Base-by-base conservation (phyloP, 2,329 filamentous ascomycete species). In the Penicillium paneum region DNA sequence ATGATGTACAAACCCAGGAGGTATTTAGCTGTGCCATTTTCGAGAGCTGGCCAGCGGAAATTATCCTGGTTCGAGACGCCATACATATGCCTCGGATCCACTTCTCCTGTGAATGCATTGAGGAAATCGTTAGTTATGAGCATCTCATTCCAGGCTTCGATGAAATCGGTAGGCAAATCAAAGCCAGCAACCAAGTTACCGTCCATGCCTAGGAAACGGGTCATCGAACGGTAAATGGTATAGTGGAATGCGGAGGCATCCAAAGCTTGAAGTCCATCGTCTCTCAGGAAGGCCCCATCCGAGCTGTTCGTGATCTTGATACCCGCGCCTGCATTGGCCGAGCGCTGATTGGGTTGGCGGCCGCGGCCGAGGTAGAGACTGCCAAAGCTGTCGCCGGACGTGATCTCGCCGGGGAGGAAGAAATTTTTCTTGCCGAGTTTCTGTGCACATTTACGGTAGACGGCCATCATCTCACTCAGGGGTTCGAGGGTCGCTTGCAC, bases 1-100 rank as follows among this genome's bases (percentile, higher is more conserved):
- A 81, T 82, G 36, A 87, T 75, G 63, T 83, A 86, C 15, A 80
- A 72, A 5, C 78, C 83, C 5, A 86, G 70, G 8, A 86, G 69
- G 66, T 83, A 80, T 41, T 81, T 76, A 59, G 84, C 74, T 0
- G 81, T 80, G 8, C 84, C 83, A 53, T 82, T 78, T 34, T 74
- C 70, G 28, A 86, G 73, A 15, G 82, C 79, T 17, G 83, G 83
- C 84, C 84, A 87, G 40, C 83, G 77, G 64, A 87, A 83, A 11
- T 86, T 82, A 65, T 87, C 84, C 70, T 87, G 84, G 64, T 87
- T 86, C 7, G 83, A 84, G 2, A 80, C 78, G 43, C 84, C 84
- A 64, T 80, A 86, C 77, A 87, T 80, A 62, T 87, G 83, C 3
- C 84, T 78, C 2, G 84, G 84, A 60, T 87, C 84, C 54, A 85